A percentile compares a stretch with the other conserved stretches of the same genome.
Conservation (phyloP, 176 grass and related monocot species). For the Avena insularis region DNA sequence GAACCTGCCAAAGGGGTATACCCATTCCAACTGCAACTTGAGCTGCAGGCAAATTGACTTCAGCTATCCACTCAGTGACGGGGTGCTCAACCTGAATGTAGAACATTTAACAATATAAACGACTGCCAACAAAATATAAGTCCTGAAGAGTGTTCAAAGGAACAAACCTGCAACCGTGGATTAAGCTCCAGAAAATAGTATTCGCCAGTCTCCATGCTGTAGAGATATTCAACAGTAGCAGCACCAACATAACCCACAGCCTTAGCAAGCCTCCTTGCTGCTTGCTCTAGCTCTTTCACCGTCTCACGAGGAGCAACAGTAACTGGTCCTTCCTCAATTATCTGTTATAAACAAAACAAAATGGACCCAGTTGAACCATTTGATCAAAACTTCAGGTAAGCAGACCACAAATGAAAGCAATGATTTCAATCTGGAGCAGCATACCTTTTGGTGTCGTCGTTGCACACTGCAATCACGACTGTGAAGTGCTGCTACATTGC, state of each 20-base stretch:
- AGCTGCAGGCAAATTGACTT: constrained; percentile 94
- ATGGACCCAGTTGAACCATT: not conserved
- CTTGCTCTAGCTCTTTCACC: constrained; percentile 92
- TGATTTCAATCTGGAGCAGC: constrained; percentile 22
- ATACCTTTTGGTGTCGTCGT: constrained; percentile 94
- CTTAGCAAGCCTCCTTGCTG: constrained; percentile 97
- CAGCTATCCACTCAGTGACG: constrained; percentile 98
- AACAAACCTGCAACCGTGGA: constrained; percentile 77
- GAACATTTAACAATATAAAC: constrained; percentile 30
- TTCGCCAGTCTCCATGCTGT: constrained; percentile 99
- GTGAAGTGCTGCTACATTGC: constrained; percentile 95
- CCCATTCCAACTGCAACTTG: constrained; percentile 99
- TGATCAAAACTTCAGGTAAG: constrained; percentile 1
- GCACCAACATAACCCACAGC: constrained; percentile 92
- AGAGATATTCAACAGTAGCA: constrained; percentile 98
- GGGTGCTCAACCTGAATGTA: constrained; percentile 86
- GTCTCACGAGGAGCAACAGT: constrained; percentile 86
- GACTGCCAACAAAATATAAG: constrained; percentile 24
- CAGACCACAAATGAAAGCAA: constrained; percentile 15
- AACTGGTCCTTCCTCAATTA: constrained; percentile 96
- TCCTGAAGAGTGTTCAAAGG: constrained; percentile 26
- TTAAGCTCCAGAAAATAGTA: constrained; percentile 99
- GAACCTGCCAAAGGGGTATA: constrained; percentile 96
- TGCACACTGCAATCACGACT: constrained; percentile 99
- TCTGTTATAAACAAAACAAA: constrained; percentile 54